These are phyloP conservation scores for Cupressus sempervirens DNA, from an alignment of 75 land plant species.

Conservation along the genomic window DNA sequence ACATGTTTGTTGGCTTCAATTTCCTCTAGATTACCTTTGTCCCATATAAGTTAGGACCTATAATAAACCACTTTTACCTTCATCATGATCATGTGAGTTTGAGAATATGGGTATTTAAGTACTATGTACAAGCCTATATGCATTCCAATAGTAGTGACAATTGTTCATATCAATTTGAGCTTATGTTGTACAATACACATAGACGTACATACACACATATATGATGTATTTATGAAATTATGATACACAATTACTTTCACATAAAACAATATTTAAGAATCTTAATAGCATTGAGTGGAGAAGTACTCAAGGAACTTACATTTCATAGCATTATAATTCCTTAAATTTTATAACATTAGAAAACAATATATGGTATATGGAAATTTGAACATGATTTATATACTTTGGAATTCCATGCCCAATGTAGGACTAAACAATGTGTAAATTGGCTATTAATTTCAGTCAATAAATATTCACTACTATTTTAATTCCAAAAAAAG, in stretches of 20 bases:
- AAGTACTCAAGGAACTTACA: neutral
- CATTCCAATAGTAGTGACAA: neutral
- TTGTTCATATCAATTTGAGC: neutral
- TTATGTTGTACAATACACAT: neutral
- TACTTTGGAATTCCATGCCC: neutral
- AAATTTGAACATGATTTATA: neutral
- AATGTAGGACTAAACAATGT: neutral
- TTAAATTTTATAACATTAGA: neutral
- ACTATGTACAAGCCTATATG: neutral
- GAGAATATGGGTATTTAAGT: neutral
- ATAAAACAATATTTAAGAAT: neutral
- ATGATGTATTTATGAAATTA: too few relatives aligned
- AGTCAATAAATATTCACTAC: neutral
- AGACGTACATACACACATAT: too few relatives aligned
- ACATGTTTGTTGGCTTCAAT: constrained; percentile 31
- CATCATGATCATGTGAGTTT: neutral
- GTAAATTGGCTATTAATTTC: neutral
- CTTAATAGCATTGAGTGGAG: neutral
- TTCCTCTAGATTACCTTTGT: constrained; percentile 32
- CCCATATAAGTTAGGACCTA: constrained; percentile 26
- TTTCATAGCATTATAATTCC: too few relatives aligned
- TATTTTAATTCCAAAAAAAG: neutral
- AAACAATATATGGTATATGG: neutral
- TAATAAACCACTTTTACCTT: neutral
- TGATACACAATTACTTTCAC: too few relatives aligned